A percentile compares a stretch with the other conserved stretches of the same genome.
phyloP scores from a whole-genome alignment of 2,329 filamentous ascomycete species.

The Colletotrichum simmondsii region DNA sequence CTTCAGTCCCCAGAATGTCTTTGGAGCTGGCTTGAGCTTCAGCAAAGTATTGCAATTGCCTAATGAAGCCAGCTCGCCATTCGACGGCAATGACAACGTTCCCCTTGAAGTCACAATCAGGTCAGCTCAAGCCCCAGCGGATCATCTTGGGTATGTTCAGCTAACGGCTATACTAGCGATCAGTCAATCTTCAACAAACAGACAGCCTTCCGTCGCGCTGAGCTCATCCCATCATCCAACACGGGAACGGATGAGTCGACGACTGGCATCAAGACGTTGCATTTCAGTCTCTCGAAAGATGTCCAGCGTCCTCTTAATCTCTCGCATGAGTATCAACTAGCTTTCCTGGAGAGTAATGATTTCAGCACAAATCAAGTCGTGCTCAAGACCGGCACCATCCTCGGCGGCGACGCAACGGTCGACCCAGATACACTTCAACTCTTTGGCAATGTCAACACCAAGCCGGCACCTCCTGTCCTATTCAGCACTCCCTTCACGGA shows the following conservation, averaged over 20 bases:
- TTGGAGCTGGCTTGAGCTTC: conserved; percentile 63
- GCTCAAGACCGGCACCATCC: conserved; percentile 65
- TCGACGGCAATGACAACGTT: conserved; percentile 53
- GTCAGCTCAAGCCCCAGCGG: background rate
- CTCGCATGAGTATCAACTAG: conserved; percentile 70
- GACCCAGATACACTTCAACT: conserved; percentile 56
- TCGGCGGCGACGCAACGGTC: conserved; percentile 46
- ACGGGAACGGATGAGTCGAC: conserved; percentile 61
- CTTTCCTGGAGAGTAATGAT: conserved; percentile 58
- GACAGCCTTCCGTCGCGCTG: conserved; percentile 69
- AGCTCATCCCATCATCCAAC: conserved; percentile 63
- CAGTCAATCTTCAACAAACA: conserved; percentile 70
- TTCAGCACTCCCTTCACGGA: conserved; percentile 61
- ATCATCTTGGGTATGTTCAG: no score
- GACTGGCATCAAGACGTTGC: conserved; percentile 67
- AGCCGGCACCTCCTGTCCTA: conserved; percentile 50
- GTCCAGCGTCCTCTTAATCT: conserved; percentile 62
- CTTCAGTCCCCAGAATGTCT: conserved; percentile 63
- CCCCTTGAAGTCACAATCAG: conserved; percentile 65
- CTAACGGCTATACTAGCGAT: conserved; percentile 48
- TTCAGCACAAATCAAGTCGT: conserved; percentile 63
- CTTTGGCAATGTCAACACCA: conserved; percentile 58
- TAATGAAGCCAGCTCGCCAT: conserved; percentile 43
- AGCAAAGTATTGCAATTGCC: conserved; percentile 62
- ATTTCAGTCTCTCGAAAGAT: conserved; percentile 69